Evolutionary conservation across 192 early-diverging fungal species (phyloP), one percentile per base, ranked within the genome.

Genomic region (Paraglomus occultum): DNA sequence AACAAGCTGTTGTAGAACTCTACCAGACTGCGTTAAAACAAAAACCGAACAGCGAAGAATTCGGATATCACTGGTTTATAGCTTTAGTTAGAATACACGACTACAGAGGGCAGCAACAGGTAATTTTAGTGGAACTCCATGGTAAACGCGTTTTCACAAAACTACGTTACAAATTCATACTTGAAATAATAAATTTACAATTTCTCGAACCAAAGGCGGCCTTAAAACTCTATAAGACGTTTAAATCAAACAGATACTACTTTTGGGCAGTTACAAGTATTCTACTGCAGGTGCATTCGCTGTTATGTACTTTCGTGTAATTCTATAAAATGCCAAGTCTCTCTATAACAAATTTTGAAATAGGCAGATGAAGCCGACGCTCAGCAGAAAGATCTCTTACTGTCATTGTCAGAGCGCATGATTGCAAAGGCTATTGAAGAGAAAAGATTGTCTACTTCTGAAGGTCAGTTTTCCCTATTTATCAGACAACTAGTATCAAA

Each of bases 211-310:
- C 71, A 48, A 66, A 89, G 83, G 88, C 86, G 6, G 92, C 94
- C 0, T 75, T 96, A 46, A 90, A 88, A 55, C 74, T 98, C 48
- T 87, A 91, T 70, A 92, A 94, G 71, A 76, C 82, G 51, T 94
- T 91, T 71, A 92, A 91, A 72, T 75, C 84, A 42, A 78, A 85
- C 71, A 89, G 85, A 57, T 94, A 95, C 76, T 81, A 92, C 71
- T 94, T 94, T 78, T 98, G 93, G 94, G 84, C 88, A 0, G 87
- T 94, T 48, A 87, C 91, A 76, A 85, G 87, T 43, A 80, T 95
- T 15, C 84, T 90, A 51, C 76, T 95, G 45, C 91, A 93, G 80
- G 90, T 88, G 74, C 69, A 53, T 58, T 6, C 38, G 1, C 8
- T 31, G 1, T 65, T 17, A 50, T 42, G 12, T 47, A 46, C 8